phyloP scores from a whole-genome alignment of 2,329 filamentous ascomycete species.

The Rutstroemia sp. region DNA sequence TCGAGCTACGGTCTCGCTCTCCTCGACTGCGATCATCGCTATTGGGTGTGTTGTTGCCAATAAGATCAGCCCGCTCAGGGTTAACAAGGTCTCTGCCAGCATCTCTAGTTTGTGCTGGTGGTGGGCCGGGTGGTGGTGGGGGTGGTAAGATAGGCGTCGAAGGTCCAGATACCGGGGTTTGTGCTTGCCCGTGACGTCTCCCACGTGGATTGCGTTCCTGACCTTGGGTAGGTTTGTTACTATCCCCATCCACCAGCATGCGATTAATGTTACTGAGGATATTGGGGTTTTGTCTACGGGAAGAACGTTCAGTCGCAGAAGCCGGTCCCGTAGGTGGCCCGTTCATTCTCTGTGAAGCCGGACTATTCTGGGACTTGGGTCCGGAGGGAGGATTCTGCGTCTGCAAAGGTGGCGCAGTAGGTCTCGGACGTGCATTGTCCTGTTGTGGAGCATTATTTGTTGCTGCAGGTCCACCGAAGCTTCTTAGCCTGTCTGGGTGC shows the following conservation, averaged over 20 bases:
- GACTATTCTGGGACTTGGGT: conserved; percentile 26
- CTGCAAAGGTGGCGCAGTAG: conserved; percentile 24
- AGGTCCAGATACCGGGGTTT: conserved; percentile 45
- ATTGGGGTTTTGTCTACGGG: conserved; percentile 42
- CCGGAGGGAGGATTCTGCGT: conserved; percentile 26
- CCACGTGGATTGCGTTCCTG: conserved; percentile 27
- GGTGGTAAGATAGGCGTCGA: conserved; percentile 45
- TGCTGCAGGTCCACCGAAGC: conserved; percentile 21
- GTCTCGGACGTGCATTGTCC: conserved; percentile 30
- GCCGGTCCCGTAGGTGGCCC: conserved; percentile 29
- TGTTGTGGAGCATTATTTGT: conserved; percentile 24
- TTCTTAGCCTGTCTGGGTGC: conserved; percentile 28
- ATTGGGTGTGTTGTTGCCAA: conserved; percentile 16
- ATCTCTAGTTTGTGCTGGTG: conserved; percentile 18
- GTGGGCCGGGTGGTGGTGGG: conserved; percentile 30
- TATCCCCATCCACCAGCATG: not conserved
- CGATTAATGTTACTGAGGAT: conserved; percentile 47
- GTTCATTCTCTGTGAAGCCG: conserved; percentile 20
- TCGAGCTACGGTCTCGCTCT: conserved; percentile 23
- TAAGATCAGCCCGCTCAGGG: conserved; percentile 25
- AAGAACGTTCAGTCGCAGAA: conserved; percentile 26
- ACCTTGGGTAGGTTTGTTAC: conserved; percentile 36
- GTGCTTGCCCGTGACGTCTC: conserved; percentile 38
- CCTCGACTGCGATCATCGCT: conserved; percentile 16
- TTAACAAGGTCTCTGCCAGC: conserved; percentile 20